Conservation (phyloP, 2,329 filamentous ascomycete species). For the Cladophialophora bantiana region DNA sequence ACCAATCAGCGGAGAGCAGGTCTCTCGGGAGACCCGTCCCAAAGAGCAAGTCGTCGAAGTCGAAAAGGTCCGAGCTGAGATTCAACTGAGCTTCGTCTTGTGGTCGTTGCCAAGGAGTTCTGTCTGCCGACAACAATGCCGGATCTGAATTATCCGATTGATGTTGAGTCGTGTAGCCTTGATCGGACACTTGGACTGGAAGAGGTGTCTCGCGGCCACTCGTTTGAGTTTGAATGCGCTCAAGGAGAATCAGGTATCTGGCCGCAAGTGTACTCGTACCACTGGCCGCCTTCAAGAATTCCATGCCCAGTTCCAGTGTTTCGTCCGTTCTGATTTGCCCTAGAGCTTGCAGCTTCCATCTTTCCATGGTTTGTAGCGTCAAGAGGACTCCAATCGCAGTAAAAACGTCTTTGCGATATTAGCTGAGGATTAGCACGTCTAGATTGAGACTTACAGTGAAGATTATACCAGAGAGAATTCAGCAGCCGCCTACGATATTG, state of each 20-base stretch:
- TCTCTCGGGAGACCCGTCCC: conserved; percentile 15
- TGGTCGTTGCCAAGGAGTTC: background rate
- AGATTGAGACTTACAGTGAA: conserved; percentile 18
- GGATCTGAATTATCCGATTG: background rate
- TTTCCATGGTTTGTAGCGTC: conserved; percentile 2
- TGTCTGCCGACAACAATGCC: background rate
- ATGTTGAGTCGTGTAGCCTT: background rate
- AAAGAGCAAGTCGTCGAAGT: conserved; percentile 18
- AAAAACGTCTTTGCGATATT: background rate
- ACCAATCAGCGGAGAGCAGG: conserved; percentile 15
- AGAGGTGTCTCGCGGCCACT: conserved; percentile 15
- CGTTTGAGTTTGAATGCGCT: conserved; percentile 15
- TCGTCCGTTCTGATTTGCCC: background rate
- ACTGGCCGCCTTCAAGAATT: background rate
- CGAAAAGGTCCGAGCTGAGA: conserved; percentile 8
- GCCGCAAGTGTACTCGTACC: conserved; percentile 3
- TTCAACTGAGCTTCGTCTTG: background rate
- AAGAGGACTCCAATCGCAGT: conserved; percentile 8
- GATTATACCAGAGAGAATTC: conserved; percentile 20
- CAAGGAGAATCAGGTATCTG: conserved; percentile 16
- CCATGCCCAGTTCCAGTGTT: conserved; percentile 6
- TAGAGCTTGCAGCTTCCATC: conserved; percentile 1
- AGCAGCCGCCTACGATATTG: conserved; percentile 12
- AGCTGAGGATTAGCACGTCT: background rate
- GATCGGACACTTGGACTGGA: background rate